Percentiles rank a stretch among this genome's conserved stretches.
These are phyloP conservation scores for Apiotrichum akiyoshidainum DNA, from an alignment of 1,284 basidiomycete species.

Conservation along the genomic window DNA sequence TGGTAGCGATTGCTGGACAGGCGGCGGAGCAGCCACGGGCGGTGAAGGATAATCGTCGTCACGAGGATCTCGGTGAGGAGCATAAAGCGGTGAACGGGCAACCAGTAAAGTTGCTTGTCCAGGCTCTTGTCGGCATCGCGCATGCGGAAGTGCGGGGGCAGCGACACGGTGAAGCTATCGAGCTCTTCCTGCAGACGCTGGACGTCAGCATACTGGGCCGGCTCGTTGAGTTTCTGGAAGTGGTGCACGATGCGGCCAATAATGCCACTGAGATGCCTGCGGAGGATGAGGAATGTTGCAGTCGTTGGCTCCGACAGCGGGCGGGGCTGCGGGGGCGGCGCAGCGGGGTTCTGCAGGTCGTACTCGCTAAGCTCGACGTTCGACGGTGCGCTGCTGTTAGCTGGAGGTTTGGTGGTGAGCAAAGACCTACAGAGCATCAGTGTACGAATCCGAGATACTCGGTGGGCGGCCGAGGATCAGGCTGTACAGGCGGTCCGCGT, in stretches of 20 bases:
- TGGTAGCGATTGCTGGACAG: constrained; percentile 44
- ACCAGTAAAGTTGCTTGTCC: constrained; percentile 56
- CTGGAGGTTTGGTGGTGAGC: too few species aligned
- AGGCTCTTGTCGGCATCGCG: constrained; percentile 70
- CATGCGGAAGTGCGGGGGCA: constrained; percentile 64
- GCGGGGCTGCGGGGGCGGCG: constrained; percentile 35
- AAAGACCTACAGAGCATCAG: constrained; percentile 42
- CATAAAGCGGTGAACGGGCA: constrained; percentile 48
- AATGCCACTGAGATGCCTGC: constrained; percentile 75
- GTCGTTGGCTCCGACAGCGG: constrained; percentile 63
- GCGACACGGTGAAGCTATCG: constrained; percentile 66
- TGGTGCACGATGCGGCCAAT: constrained; percentile 92
- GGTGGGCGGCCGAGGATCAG: constrained; percentile 85
- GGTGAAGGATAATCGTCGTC: constrained; percentile 49
- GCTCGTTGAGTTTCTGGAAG: constrained; percentile 82
- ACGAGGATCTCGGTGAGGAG: constrained; percentile 43
- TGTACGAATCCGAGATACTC: constrained; percentile 54
- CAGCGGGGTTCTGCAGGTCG: constrained; percentile 41
- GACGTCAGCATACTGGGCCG: constrained; percentile 81
- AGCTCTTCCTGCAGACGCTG: constrained; percentile 79
- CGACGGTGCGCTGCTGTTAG: constrained; percentile 60
- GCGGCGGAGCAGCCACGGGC: constrained; percentile 47
- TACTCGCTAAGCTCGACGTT: constrained; percentile 73
- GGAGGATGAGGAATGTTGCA: constrained; percentile 82
- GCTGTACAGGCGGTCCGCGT: constrained; percentile 75